These are phyloP conservation scores for Silene vulgaris DNA, from an alignment of 179 eudicot species.

Conservation along the genomic window DNA sequence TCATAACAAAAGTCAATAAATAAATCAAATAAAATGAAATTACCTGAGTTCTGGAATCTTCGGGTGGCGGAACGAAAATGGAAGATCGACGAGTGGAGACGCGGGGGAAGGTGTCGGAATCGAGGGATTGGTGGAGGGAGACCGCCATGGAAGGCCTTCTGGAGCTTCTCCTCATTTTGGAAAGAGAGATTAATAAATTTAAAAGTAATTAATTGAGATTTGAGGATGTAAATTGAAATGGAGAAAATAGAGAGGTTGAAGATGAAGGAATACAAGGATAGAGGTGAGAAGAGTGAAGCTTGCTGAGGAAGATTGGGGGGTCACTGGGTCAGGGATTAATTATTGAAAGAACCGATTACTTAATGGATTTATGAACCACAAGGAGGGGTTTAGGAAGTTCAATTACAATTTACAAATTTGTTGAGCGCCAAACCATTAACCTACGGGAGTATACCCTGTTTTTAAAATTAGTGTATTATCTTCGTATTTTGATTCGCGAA, in stretches of 20 bases:
- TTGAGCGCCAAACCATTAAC: not conserved
- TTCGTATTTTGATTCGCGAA: no score
- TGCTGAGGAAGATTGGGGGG: slow-evolving; percentile 27
- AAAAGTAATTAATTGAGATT: no score
- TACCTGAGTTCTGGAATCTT: slow-evolving; percentile 22
- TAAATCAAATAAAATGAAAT: no score
- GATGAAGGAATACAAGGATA: not conserved
- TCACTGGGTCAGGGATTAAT: no score
- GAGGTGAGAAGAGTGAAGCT: not conserved
- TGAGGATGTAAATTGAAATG: not conserved
- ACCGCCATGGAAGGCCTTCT: slow-evolving; percentile 32
- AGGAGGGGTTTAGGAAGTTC: no score
- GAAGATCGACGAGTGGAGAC: slow-evolving; percentile 25
- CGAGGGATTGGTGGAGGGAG: slow-evolving; percentile 27
- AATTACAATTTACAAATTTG: not conserved
- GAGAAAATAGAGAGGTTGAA: not conserved
- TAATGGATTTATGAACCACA: no score
- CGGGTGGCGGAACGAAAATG: slow-evolving; percentile 19
- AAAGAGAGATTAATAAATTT: no score
- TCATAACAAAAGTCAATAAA: not conserved
- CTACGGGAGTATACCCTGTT: no score
- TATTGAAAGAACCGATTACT: no score
- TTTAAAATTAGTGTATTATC: no score
- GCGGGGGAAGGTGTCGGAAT: slow-evolving; percentile 6
- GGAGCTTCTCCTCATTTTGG: slow-evolving; percentile 29